Percentiles rank a stretch among this genome's conserved stretches.
phyloP scores from a whole-genome alignment of 768 basidiomycete genomes.

The Hericium erinaceus region DNA sequence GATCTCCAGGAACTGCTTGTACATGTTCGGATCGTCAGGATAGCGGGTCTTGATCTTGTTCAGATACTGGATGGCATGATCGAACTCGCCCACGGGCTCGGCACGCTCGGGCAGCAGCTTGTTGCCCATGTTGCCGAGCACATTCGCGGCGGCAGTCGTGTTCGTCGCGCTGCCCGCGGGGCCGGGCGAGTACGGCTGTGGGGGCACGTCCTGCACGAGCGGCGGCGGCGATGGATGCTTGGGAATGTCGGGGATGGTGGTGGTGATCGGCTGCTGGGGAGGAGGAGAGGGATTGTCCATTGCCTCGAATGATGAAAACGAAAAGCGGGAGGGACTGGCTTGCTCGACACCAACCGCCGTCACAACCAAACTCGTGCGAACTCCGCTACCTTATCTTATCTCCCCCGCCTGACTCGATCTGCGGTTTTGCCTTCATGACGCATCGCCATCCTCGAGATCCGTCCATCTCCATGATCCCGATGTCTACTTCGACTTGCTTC shows the following conservation, averaged over 20 bases:
- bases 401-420: background rate
- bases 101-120: slow-evolving; percentile 42
- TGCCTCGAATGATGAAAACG: too few relatives aligned
- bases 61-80: slow-evolving; percentile 93
- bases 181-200: slow-evolving; percentile 2
- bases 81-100: slow-evolving; percentile 58
- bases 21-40: slow-evolving; percentile 71
- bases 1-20: slow-evolving; percentile 85
- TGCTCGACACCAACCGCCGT: background rate
- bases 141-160: slow-evolving; percentile 12
- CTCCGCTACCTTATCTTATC: background rate
- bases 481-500: too few relatives aligned
- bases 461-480: too few relatives aligned
- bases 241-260: background rate
- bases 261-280: background rate
- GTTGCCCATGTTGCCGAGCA: slow-evolving; percentile 19
- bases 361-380: background rate
- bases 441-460: too few relatives aligned
- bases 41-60: slow-evolving; percentile 97
- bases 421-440: too few relatives aligned
- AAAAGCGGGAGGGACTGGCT: background rate
- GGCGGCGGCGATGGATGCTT: slow-evolving; percentile 26
- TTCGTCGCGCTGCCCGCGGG: background rate
- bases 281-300: background rate
- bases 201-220: slow-evolving; percentile 18